phyloP scores from a whole-genome alignment of 2,329 filamentous ascomycete genomes.

The Cordyceps tenuipes region DNA sequence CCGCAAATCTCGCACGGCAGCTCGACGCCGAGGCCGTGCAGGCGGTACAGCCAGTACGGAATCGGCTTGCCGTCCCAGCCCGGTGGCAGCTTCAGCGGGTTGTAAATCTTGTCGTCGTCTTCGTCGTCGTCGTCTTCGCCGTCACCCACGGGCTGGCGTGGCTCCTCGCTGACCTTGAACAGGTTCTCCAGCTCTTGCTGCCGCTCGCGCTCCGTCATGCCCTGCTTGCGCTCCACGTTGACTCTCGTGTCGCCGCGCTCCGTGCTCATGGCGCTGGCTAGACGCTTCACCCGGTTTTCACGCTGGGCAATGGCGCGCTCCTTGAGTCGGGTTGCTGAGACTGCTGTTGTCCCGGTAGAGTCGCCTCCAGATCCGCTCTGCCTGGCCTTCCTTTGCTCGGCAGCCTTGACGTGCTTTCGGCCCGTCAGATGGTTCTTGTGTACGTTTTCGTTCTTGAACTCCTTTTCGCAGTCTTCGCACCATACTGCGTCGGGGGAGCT shows the following conservation, averaged over 20 bases:
- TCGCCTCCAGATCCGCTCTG: constrained; percentile 30
- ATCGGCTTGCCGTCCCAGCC: constrained; percentile 99
- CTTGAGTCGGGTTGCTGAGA: constrained; percentile 56
- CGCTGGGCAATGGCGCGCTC: constrained; percentile 85
- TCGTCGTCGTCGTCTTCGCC: constrained; percentile 65
- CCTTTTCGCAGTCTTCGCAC: constrained; percentile 88
- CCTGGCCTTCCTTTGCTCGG: constrained; percentile 52
- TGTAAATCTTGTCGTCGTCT: constrained; percentile 86
- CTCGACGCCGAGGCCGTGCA: constrained; percentile 90
- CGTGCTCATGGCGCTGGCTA: constrained; percentile 74
- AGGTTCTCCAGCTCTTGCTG: constrained; percentile 89
- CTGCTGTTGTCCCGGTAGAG: constrained; percentile 18
- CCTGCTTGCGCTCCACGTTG: constrained; percentile 92
- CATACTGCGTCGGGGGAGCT: constrained; percentile 60
- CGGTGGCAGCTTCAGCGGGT: constrained; percentile 88
- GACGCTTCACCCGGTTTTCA: constrained; percentile 72
- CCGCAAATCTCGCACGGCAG: constrained; percentile 95
- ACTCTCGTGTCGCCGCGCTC: constrained; percentile 83
- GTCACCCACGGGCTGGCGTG: constrained; percentile 34
- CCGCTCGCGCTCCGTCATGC: constrained; percentile 94
- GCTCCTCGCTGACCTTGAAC: constrained; percentile 40
- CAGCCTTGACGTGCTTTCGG: constrained; percentile 87
- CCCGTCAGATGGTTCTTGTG: constrained; percentile 83
- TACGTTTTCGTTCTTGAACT: constrained; percentile 92
- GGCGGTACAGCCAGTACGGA: constrained; percentile 96